Conservation (phyloP, 140 eudicot species). For the Anethum foeniculum region DNA sequence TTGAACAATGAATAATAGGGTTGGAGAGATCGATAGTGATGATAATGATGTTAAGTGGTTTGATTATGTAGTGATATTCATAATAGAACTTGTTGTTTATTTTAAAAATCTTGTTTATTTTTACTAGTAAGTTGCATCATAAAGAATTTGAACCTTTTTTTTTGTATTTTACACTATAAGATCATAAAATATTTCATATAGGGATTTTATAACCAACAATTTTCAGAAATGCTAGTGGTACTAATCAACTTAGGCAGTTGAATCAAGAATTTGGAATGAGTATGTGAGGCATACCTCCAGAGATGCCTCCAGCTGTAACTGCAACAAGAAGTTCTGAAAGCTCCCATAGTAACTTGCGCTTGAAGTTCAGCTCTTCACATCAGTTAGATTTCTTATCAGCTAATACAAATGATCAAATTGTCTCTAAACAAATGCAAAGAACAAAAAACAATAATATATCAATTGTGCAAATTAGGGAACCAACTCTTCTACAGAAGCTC, state of each 20-base stretch:
- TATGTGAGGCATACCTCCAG: slow-evolving; percentile 34
- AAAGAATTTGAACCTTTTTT: too few species aligned
- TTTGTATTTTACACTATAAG: too few species aligned
- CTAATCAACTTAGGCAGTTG: slow-evolving; percentile 21
- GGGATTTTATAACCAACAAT: too few species aligned
- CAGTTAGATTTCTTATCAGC: slow-evolving; percentile 39
- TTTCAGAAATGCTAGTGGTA: slow-evolving; percentile 19
- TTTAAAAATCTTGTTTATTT: too few species aligned
- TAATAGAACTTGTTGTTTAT: too few species aligned
- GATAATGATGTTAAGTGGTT: too few species aligned
- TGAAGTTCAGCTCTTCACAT: slow-evolving; percentile 47
- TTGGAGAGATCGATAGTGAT: too few species aligned
- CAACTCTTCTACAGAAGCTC: slow-evolving; percentile 75
- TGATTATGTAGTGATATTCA: too few species aligned
- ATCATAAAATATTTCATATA: too few species aligned
- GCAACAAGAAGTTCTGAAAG: slow-evolving; percentile 29
- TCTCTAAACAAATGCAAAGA: slow-evolving; percentile 9
- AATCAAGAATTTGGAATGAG: slow-evolving; percentile 52
- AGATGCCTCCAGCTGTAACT: slow-evolving; percentile 20
- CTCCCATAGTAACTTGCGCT: slow-evolving; percentile 54
- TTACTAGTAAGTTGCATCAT: too few species aligned
- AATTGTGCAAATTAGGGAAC: slow-evolving; percentile 24
- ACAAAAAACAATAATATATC: background rate
- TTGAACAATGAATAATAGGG: too few species aligned
- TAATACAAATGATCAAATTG: slow-evolving; percentile 14